Evolutionary conservation across 176 grass and related monocot species (phyloP).

Genomic region (Leersia perrieri): DNA sequence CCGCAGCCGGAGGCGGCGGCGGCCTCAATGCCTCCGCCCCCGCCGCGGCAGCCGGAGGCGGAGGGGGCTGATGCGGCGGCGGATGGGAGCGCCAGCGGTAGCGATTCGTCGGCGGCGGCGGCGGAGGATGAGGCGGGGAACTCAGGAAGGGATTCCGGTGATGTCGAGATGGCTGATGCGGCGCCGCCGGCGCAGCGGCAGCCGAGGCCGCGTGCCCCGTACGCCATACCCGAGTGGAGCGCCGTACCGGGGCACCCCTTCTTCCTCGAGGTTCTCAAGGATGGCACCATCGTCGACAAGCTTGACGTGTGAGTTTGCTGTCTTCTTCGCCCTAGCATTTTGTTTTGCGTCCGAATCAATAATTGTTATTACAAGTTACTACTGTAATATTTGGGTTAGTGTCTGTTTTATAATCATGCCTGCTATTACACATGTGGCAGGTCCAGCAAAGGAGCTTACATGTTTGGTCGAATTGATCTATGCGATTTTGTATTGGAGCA

Average conservation of each 20-base stretch:
- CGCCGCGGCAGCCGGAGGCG: not conserved
- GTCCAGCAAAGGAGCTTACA: slow-evolving; percentile 88
- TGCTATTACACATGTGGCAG: slow-evolving; percentile 34
- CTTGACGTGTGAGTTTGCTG: slow-evolving; percentile 74
- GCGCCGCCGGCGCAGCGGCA: slow-evolving; percentile 23
- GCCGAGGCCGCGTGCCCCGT: slow-evolving; percentile 48
- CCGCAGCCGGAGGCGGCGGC: not conserved
- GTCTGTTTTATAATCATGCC: not conserved
- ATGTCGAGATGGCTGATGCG: slow-evolving; percentile 25
- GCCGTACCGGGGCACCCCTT: slow-evolving; percentile 59
- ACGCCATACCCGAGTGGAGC: slow-evolving; percentile 83
- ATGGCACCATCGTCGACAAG: slow-evolving; percentile 67
- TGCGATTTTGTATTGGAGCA: slow-evolving; percentile 95
- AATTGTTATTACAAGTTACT: no score
- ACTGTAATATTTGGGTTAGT: not conserved
- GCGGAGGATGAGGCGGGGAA: not conserved
- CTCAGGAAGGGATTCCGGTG: not conserved
- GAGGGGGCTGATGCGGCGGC: not conserved
- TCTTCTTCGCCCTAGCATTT: not conserved
- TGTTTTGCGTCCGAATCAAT: not conserved
- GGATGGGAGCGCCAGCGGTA: slow-evolving; percentile 21
- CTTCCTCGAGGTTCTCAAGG: slow-evolving; percentile 93
- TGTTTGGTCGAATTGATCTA: slow-evolving; percentile 89
- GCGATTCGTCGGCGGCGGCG: slow-evolving; percentile 15
- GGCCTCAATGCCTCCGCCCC: slow-evolving; percentile 24